phyloP scores from a whole-genome alignment of 2,329 filamentous ascomycete genomes.

The Aspergillus sp. region DNA sequence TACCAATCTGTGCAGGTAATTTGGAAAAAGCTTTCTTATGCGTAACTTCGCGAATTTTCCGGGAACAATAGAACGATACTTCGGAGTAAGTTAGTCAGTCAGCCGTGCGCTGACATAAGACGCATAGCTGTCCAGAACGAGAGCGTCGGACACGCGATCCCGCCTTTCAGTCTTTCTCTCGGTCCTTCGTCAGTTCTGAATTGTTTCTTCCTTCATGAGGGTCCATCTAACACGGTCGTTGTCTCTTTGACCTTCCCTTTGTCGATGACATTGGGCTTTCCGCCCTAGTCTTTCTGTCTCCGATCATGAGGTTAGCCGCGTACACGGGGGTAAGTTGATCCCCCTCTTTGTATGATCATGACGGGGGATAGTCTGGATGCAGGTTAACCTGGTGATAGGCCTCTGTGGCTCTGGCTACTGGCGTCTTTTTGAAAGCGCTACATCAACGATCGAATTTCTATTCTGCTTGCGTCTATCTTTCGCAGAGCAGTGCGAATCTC shows the following conservation, averaged over 20 bases:
- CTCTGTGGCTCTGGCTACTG: conserved; percentile 74
- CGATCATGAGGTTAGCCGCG: conserved; percentile 42
- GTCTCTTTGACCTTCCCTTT: conserved; percentile 6
- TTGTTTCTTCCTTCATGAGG: conserved; percentile 9
- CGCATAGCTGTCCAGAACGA: conserved; percentile 21
- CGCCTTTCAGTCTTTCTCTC: neutral
- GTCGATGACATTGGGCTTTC: conserved; percentile 23
- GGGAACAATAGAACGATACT: no score
- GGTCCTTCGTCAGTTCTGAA: neutral
- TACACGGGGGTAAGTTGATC: conserved; percentile 43
- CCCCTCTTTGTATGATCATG: neutral
- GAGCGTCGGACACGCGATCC: conserved; percentile 8
- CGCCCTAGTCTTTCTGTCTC: conserved; percentile 13
- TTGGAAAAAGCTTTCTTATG: no score
- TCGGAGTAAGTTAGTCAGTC: neutral
- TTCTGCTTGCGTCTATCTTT: conserved; percentile 91
- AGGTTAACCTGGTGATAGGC: conserved; percentile 42
- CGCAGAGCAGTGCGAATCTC: conserved; percentile 90
- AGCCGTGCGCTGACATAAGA: conserved; percentile 14
- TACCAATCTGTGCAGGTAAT: no score
- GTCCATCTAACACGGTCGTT: conserved; percentile 8
- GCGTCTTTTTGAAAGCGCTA: conserved; percentile 81
- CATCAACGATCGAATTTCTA: conserved; percentile 97
- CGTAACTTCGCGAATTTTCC: no score
- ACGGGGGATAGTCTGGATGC: neutral